A percentile compares a stretch with the other conserved stretches of the same genome.
Conservation (phyloP, 1,284 basidiomycete species). For the Coniferiporia weirii region DNA sequence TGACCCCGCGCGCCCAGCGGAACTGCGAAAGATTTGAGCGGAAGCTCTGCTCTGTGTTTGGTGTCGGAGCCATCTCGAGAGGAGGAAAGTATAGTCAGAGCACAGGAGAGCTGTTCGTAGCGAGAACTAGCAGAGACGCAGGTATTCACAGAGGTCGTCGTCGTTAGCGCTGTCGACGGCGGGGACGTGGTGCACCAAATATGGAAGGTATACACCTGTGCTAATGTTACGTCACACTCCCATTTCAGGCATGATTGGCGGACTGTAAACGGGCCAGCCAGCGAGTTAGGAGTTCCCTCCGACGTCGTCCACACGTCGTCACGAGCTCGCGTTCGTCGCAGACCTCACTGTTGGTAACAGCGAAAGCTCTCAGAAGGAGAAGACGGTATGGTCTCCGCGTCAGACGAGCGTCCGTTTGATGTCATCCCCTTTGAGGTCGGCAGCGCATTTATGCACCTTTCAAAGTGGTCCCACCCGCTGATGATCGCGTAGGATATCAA, state of each 20-base stretch:
- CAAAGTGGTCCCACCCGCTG: constrained; percentile 3
- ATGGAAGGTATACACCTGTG: background rate
- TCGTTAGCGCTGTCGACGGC: background rate
- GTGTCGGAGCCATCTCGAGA: constrained; percentile 18
- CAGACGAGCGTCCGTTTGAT: constrained; percentile 51
- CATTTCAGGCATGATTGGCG: background rate
- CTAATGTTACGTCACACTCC: background rate
- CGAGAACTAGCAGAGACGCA: too few relatives aligned
- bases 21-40: constrained; percentile 72
- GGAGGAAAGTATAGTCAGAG: background rate
- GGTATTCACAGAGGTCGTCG: too few relatives aligned
- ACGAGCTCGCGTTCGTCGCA: background rate
- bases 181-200: background rate
- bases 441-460: constrained; percentile 16
- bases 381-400: constrained; percentile 3
- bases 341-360: background rate
- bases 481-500: constrained; percentile 65
- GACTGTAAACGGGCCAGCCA: background rate
- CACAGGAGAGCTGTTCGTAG: background rate
- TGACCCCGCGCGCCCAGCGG: constrained; percentile 75
- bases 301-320: background rate
- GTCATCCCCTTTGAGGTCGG: constrained; percentile 74
- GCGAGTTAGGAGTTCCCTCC: constrained; percentile 4
- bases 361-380: background rate
- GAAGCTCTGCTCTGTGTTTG: constrained; percentile 61